Conservation (phyloP, 1,139 yeast species). For the Candida glucosophila region DNA sequence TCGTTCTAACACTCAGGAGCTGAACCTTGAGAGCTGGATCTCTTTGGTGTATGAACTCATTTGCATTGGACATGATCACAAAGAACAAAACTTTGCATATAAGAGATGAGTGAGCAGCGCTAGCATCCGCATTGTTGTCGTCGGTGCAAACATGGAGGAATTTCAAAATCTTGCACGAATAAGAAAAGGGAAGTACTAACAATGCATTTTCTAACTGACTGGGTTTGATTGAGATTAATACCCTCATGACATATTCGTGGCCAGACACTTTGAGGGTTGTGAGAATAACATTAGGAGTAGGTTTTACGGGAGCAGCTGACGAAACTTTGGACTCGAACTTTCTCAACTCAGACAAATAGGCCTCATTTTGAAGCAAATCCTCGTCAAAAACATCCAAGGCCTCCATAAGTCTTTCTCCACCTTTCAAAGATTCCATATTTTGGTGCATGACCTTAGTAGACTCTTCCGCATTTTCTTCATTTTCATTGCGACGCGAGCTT, state of each 20-base stretch:
- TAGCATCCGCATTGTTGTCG: constrained; percentile 32
- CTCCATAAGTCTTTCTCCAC: constrained; percentile 90
- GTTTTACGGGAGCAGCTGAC: constrained; percentile 44
- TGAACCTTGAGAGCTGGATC: constrained; percentile 56
- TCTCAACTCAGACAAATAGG: constrained; percentile 28
- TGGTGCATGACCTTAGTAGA: constrained; percentile 70
- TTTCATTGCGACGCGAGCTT: constrained; percentile 14
- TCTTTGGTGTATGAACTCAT: constrained; percentile 61
- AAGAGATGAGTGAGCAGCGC: constrained; percentile 45
- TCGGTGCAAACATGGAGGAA: constrained; percentile 74
- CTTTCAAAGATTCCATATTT: constrained; percentile 85
- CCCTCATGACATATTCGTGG: constrained; percentile 69
- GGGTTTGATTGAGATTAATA: constrained; percentile 60
- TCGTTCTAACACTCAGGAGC: constrained; percentile 47
- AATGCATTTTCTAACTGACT: constrained; percentile 90
- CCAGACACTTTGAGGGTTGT: constrained; percentile 66
- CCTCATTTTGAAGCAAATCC: constrained; percentile 55
- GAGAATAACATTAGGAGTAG: constrained; percentile 62
- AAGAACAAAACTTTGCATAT: constrained; percentile 72
- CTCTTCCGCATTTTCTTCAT: constrained; percentile 34
- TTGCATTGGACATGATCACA: constrained; percentile 62
- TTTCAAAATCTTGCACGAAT: constrained; percentile 58
- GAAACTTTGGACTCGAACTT: constrained; percentile 29
- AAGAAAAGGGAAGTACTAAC: constrained; percentile 82
- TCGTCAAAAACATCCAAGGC: constrained; percentile 78